These are phyloP conservation scores for Ammopiptanthus mongolicus DNA, from an alignment of 306 rosid genomes.

Conservation along the genomic window DNA sequence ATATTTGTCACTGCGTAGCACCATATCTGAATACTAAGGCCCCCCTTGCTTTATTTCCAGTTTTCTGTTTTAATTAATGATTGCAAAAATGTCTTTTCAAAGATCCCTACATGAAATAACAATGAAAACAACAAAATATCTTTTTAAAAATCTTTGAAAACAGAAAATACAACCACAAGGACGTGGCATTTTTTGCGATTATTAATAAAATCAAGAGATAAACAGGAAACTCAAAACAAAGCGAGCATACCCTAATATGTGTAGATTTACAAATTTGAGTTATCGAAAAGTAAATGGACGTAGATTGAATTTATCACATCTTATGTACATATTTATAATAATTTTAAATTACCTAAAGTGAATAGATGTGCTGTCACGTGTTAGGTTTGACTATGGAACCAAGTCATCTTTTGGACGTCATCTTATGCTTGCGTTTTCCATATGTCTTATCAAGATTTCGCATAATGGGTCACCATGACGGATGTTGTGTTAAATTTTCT, in stretches of 20 bases:
- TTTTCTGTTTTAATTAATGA: too few relatives aligned
- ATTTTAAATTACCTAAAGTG: background rate
- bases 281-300: background rate
- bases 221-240: too few relatives aligned
- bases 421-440: background rate
- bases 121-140: too few relatives aligned
- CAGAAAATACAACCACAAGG: too few relatives aligned
- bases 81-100: too few relatives aligned
- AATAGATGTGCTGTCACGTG: background rate
- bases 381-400: background rate
- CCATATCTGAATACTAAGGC: too few relatives aligned
- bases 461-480: background rate
- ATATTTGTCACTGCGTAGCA: background rate
- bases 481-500: background rate
- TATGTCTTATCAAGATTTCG: background rate
- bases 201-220: too few relatives aligned
- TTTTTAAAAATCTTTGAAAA: too few relatives aligned
- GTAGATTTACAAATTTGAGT: background rate
- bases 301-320: background rate
- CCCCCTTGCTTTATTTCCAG: too few relatives aligned
- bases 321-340: background rate
- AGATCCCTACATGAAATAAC: too few relatives aligned
- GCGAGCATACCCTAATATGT: too few relatives aligned
- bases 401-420: background rate
- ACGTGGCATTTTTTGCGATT: too few relatives aligned